Conservation (phyloP, 176 grass and related monocot species). For the Oryza officinalis region DNA sequence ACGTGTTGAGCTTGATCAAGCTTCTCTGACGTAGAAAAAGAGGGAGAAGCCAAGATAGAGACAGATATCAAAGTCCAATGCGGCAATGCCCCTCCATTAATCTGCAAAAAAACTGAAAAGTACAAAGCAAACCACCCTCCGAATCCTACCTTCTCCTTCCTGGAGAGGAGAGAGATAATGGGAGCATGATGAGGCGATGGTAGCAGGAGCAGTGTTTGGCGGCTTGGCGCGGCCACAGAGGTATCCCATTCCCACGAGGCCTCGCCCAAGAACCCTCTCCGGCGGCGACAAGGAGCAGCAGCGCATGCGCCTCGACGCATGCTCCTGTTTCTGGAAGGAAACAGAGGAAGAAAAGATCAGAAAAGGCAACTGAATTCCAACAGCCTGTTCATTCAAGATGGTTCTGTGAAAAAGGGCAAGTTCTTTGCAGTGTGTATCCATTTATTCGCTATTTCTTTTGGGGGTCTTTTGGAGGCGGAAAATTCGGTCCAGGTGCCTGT, state of each 20-base stretch:
- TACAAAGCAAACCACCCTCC: slow-evolving; percentile 18
- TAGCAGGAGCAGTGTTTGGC: slow-evolving; percentile 34
- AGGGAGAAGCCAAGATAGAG: slow-evolving; percentile 25
- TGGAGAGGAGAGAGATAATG: slow-evolving; percentile 14
- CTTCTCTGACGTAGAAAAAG: slow-evolving; percentile 55
- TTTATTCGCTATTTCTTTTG: slow-evolving; percentile 19
- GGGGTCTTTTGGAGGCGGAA: slow-evolving; percentile 1
- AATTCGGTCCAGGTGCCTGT: neutral
- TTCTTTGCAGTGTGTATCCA: slow-evolving; percentile 17
- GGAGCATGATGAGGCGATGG: slow-evolving; percentile 19
- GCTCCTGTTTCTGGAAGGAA: slow-evolving; percentile 20
- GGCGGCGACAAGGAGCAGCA: slow-evolving; percentile 22
- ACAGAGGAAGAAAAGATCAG: slow-evolving; percentile 11
- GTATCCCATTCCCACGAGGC: neutral
- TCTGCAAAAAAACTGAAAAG: slow-evolving; percentile 36
- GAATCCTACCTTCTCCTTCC: slow-evolving; percentile 32
- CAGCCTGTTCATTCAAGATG: neutral
- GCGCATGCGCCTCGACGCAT: slow-evolving; percentile 36
- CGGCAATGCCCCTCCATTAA: neutral
- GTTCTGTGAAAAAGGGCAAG: slow-evolving; percentile 3
- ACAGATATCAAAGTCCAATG: slow-evolving; percentile 27
- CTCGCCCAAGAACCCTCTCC: slow-evolving; percentile 27
- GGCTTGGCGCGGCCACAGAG: slow-evolving; percentile 17
- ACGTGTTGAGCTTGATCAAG: slow-evolving; percentile 41
- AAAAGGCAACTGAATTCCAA: slow-evolving; percentile 23